phyloP scores from a whole-genome alignment of 2,329 filamentous ascomycete genomes.

The Penicillium sp. region DNA sequence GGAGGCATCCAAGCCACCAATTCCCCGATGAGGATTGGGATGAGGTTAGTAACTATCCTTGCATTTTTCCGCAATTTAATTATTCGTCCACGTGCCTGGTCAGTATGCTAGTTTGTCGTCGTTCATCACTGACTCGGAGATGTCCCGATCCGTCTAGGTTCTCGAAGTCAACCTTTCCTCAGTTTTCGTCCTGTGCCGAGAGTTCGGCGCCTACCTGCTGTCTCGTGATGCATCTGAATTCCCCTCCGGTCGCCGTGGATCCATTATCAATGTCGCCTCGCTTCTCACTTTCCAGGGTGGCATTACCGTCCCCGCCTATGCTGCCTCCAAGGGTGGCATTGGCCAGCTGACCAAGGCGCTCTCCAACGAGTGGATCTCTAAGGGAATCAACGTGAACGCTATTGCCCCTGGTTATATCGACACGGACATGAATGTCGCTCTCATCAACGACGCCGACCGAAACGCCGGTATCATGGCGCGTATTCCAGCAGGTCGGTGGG shows the following conservation, averaged over 20 bases:
- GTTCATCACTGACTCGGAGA: not conserved
- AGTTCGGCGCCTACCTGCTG: slow-evolving; percentile 29
- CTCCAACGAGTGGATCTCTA: slow-evolving; percentile 82
- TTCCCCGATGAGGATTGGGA: slow-evolving; percentile 77
- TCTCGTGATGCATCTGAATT: slow-evolving; percentile 16
- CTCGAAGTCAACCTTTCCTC: slow-evolving; percentile 82
- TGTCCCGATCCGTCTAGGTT: slow-evolving; percentile 50
- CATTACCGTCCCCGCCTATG: slow-evolving; percentile 84
- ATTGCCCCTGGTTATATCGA: slow-evolving; percentile 89
- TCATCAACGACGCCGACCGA: slow-evolving; percentile 72
- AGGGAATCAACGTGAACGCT: slow-evolving; percentile 82
- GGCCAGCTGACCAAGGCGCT: slow-evolving; percentile 83
- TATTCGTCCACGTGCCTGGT: too few relatives aligned
- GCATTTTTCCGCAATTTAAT: too few relatives aligned
- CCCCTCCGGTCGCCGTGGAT: slow-evolving; percentile 13
- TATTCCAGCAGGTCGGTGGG: slow-evolving; percentile 85
- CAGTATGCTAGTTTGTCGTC: too few relatives aligned
- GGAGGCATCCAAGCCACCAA: slow-evolving; percentile 70
- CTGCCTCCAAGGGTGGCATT: slow-evolving; percentile 82
- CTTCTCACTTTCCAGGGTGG: slow-evolving; percentile 85
- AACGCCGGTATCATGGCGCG: slow-evolving; percentile 74
- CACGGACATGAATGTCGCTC: slow-evolving; percentile 89
- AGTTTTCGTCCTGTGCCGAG: slow-evolving; percentile 64
- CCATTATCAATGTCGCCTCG: slow-evolving; percentile 81
- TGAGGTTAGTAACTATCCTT: slow-evolving; percentile 56